Conservation (phyloP, 106 monocot genomes). For the Ottelia alismoides region DNA sequence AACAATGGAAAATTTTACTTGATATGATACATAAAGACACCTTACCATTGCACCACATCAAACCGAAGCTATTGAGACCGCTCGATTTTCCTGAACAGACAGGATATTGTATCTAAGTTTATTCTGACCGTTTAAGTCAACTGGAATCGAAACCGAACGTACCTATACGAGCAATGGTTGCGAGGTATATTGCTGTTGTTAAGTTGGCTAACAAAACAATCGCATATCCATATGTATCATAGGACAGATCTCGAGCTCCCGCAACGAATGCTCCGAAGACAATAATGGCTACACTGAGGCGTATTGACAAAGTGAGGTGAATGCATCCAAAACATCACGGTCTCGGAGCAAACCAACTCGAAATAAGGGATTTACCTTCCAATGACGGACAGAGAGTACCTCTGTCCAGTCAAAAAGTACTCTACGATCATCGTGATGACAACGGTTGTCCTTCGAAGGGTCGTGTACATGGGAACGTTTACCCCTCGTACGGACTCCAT, state of each 20-base stretch:
- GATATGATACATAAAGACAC: neutral
- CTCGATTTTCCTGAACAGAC: slow-evolving; percentile 47
- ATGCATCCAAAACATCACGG: no score
- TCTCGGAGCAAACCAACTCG: no score
- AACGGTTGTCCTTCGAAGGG: slow-evolving; percentile 93
- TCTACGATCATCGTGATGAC: slow-evolving; percentile 94
- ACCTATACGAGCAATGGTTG: slow-evolving; percentile 93
- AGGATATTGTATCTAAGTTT: no score
- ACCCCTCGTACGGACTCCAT: slow-evolving; percentile 99
- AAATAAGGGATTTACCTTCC: slow-evolving; percentile 89
- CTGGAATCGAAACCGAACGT: slow-evolving; percentile 10
- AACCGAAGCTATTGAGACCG: slow-evolving; percentile 96
- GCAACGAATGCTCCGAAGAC: slow-evolving; percentile 95
- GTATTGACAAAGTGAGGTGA: no score
- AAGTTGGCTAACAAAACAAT: slow-evolving; percentile 82
- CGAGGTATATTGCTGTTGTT: slow-evolving; percentile 90
- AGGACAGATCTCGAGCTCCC: slow-evolving; percentile 84
- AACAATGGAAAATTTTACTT: neutral
- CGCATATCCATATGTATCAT: slow-evolving; percentile 70
- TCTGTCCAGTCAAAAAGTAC: slow-evolving; percentile 69
- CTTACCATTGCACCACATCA: slow-evolving; percentile 99
- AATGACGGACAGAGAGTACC: slow-evolving; percentile 47
- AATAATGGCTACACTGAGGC: slow-evolving; percentile 52
- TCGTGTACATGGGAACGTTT: slow-evolving; percentile 99
- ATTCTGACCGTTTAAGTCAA: no score